Evolutionary conservation across 805 yeast genomes (phyloP).

Genomic region (Geotrichum ghanense): DNA sequence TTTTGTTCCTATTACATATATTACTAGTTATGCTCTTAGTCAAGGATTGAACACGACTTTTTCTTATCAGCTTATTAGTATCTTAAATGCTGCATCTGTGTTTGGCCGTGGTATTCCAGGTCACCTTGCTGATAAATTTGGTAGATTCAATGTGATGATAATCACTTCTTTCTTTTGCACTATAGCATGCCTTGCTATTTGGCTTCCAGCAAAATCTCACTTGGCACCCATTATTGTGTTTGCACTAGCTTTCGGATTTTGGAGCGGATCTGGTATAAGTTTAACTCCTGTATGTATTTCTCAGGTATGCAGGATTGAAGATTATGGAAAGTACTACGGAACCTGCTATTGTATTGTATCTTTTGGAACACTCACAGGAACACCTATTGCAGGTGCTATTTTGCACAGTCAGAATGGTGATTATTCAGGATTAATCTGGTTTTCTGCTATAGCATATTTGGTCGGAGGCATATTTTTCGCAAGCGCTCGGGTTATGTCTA

Average conservation of each 20-base stretch:
- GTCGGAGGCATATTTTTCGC: neutral
- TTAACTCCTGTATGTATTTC: slow-evolving; percentile 1
- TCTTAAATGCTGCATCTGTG: neutral
- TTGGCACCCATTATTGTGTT: neutral
- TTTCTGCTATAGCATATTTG: neutral
- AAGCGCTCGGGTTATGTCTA: slow-evolving; percentile 11
- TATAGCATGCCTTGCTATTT: neutral
- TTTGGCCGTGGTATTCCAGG: neutral
- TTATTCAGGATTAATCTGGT: neutral
- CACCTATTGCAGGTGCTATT: neutral
- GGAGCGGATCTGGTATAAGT: neutral
- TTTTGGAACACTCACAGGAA: neutral
- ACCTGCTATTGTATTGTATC: neutral
- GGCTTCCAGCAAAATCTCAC: neutral
- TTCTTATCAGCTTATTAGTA: neutral
- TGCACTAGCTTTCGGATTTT: neutral
- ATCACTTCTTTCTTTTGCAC: neutral
- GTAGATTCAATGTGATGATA: neutral
- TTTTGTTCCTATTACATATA: slow-evolving; percentile 38
- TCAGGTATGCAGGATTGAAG: neutral
- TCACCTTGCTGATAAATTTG: neutral
- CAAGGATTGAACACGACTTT: neutral
- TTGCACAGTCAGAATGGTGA: neutral
- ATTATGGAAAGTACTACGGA: neutral
- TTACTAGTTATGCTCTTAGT: neutral